Evolutionary conservation across 495 filamentous ascomycete genomes (phyloP).

Genomic region (Aspergillus indologenus): DNA sequence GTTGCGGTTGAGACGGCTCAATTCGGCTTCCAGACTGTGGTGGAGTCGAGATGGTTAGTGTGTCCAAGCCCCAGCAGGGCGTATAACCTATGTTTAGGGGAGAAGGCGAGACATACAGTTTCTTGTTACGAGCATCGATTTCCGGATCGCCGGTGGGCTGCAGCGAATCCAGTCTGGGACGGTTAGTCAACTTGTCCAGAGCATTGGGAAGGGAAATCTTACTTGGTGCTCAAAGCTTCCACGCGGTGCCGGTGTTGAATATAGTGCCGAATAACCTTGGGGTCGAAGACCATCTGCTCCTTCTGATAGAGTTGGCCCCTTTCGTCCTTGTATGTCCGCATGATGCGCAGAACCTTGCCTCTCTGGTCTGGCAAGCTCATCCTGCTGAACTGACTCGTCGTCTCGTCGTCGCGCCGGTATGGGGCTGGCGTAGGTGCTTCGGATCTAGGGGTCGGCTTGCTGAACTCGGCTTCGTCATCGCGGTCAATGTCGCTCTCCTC

Average conservation of each 20-base stretch:
- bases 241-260: constrained; percentile 48
- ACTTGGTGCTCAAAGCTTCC: constrained; percentile 68
- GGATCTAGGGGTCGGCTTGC: constrained; percentile 58
- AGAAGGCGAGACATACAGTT: constrained; percentile 36
- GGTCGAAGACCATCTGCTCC: constrained; percentile 65
- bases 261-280: constrained; percentile 69
- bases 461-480: constrained; percentile 61
- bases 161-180: constrained; percentile 52
- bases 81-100: background rate
- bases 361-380: constrained; percentile 65
- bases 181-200: constrained; percentile 7
- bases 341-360: constrained; percentile 74
- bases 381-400: constrained; percentile 79
- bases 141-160: constrained; percentile 76
- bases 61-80: background rate
- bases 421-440: constrained; percentile 58
- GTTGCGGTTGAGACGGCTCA: constrained; percentile 80
- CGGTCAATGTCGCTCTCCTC: constrained; percentile 65
- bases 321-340: constrained; percentile 57
- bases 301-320: constrained; percentile 59
- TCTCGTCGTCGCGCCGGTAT: constrained; percentile 67
- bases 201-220: constrained; percentile 32
- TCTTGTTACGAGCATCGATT: constrained; percentile 58
- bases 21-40: constrained; percentile 67
- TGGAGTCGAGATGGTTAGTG: background rate